phyloP scores from a whole-genome alignment of 2,329 filamentous ascomycete genomes.

The Cladosporium sp. region DNA sequence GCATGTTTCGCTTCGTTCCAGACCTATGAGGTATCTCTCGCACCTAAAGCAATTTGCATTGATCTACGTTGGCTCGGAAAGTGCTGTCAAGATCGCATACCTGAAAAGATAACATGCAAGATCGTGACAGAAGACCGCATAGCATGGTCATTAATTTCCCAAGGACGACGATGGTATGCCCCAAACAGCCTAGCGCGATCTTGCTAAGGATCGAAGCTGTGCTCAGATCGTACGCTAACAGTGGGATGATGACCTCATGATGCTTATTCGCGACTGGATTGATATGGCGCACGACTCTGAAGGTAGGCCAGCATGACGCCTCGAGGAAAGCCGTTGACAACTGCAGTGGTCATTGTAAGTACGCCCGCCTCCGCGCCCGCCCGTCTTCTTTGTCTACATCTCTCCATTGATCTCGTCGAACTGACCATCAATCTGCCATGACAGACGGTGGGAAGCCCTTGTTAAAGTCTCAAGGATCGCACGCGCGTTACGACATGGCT shows the following conservation, averaged over 20 bases:
- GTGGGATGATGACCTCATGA: constrained; percentile 18
- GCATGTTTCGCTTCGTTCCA: neutral
- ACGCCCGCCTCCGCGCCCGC: neutral
- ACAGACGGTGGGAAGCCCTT: constrained; percentile 32
- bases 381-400: neutral
- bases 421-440: constrained; percentile 24
- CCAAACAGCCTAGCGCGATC: constrained; percentile 18
- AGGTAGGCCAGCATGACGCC: constrained; percentile 9
- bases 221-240: constrained; percentile 16
- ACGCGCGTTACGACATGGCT: constrained; percentile 41
- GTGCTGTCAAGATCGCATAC: neutral
- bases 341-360: constrained; percentile 15
- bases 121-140: neutral
- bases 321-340: constrained; percentile 7
- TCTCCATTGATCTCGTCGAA: neutral
- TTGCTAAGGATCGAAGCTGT: constrained; percentile 10
- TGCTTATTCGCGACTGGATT: constrained; percentile 11
- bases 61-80: neutral
- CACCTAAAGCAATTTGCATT: neutral
- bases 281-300: constrained; percentile 3
- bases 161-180: neutral
- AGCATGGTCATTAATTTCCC: neutral
- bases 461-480: constrained; percentile 34
- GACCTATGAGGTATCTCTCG: neutral
- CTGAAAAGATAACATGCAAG: neutral